Percentiles rank a stretch among this genome's conserved stretches.
phyloP scores from a whole-genome alignment of 225 moss, liverwort and hornwort species.

The Antitrichia curtipendula region DNA sequence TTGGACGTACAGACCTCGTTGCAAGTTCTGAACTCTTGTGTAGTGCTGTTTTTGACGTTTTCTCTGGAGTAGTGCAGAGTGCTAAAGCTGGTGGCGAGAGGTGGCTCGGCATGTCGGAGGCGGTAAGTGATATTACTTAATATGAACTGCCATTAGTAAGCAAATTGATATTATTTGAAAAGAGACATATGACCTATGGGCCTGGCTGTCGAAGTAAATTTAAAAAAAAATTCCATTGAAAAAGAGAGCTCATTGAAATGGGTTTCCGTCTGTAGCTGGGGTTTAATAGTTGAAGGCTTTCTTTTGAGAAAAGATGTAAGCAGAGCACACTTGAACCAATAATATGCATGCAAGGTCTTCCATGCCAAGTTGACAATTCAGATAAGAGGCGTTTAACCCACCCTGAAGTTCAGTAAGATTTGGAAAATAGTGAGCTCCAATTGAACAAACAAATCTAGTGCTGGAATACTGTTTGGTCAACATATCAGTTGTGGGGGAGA shows the following conservation, averaged over 20 bases:
- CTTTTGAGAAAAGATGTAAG: not conserved
- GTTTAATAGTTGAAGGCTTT: not conserved
- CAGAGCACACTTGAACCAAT: not conserved
- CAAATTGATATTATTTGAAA: not conserved
- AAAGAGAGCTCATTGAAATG: not conserved
- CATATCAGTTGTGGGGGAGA: not conserved
- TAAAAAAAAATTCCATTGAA: too few relatives aligned
- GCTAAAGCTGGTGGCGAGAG: conserved; percentile 50
- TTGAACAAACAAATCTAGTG: not conserved
- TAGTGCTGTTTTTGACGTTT: not conserved
- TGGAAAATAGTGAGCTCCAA: not conserved
- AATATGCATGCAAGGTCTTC: not conserved
- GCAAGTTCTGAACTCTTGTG: not conserved
- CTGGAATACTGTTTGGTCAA: not conserved
- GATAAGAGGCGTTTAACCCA: not conserved
- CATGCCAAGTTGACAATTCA: not conserved
- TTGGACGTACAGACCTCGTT: not conserved
- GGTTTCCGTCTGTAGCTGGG: not conserved
- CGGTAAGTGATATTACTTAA: conserved; percentile 3
- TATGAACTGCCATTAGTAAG: not conserved
- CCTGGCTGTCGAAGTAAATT: not conserved
- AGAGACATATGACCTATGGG: not conserved
- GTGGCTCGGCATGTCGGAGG: conserved; percentile 43
- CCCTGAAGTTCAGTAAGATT: not conserved
- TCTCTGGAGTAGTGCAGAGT: conserved; percentile 15